Conservation (phyloP, 768 basidiomycete genomes). For the Boletus sensibilis region DNA sequence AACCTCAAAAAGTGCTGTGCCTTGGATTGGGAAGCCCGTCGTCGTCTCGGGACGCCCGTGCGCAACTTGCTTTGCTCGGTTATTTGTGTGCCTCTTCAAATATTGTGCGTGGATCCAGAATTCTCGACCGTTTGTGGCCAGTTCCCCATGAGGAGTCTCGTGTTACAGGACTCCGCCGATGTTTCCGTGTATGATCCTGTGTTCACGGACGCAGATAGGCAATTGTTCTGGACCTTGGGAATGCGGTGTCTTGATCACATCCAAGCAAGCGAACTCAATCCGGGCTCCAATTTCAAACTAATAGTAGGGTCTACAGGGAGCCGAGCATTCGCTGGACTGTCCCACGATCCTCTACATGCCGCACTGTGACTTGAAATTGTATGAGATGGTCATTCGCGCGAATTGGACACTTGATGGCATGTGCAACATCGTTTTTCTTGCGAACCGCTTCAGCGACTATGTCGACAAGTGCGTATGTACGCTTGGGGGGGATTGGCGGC, state of each 20-base stretch:
- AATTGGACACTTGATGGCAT: constrained; percentile 57
- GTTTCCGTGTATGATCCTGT: constrained; percentile 70
- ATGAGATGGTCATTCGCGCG: constrained; percentile 60
- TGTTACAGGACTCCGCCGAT: constrained; percentile 42
- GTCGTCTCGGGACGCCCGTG: constrained; percentile 56
- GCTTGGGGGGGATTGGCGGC: neutral
- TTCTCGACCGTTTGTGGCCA: constrained; percentile 15
- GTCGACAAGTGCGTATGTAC: constrained; percentile 53
- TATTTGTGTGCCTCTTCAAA: constrained; percentile 50
- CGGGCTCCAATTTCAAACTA: constrained; percentile 4
- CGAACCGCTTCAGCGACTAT: constrained; percentile 67
- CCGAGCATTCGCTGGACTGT: constrained; percentile 29
- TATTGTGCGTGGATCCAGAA: constrained; percentile 51
- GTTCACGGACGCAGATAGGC: constrained; percentile 60
- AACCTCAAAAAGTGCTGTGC: constrained; percentile 49
- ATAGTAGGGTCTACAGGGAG: constrained; percentile 29
- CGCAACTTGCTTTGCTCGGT: constrained; percentile 67
- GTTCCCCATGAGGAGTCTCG: constrained; percentile 2
- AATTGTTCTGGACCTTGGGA: constrained; percentile 43
- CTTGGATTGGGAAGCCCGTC: constrained; percentile 76
- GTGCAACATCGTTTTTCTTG: constrained; percentile 53
- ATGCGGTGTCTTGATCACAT: constrained; percentile 42
- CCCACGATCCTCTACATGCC: constrained; percentile 77
- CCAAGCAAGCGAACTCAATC: constrained; percentile 45
- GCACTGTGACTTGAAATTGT: constrained; percentile 71